A percentile compares a stretch with the other conserved stretches of the same genome.
Evolutionary conservation across 495 filamentous ascomycete species (phyloP).

Genomic region (Podospora conica): DNA sequence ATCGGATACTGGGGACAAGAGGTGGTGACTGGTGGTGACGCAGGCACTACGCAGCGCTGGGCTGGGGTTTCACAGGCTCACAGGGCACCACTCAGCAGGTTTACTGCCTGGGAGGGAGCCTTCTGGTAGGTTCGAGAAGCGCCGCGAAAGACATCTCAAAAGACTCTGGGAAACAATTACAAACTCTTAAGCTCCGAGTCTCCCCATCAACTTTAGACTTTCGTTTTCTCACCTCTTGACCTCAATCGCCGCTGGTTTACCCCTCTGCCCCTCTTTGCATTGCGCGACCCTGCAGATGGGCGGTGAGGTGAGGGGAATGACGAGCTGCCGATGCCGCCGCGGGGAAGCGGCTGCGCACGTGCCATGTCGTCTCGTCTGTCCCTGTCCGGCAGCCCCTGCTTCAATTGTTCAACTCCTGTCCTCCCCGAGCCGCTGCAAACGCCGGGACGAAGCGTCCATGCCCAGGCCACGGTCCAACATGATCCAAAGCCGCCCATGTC

Average conservation of each 20-base stretch:
- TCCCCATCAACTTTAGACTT: background rate
- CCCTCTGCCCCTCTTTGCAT: background rate
- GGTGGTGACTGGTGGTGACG: slow-evolving; percentile 19
- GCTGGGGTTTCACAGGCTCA: background rate
- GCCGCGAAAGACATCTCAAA: background rate
- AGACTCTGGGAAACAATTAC: background rate
- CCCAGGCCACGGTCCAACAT: background rate
- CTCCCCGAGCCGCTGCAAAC: background rate
- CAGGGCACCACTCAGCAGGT: background rate
- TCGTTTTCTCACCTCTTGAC: background rate
- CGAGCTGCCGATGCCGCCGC: background rate
- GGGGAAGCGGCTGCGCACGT: slow-evolving; percentile 6
- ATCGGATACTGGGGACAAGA: slow-evolving; percentile 19
- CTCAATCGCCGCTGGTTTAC: background rate
- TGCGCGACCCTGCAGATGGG: slow-evolving; percentile 9
- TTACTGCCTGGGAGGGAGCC: background rate
- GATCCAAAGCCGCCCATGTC: background rate
- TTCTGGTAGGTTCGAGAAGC: slow-evolving; percentile 7
- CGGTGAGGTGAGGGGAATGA: slow-evolving; percentile 1
- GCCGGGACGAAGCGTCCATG: background rate
- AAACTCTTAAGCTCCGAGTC: background rate
- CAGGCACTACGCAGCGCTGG: slow-evolving; percentile 20
- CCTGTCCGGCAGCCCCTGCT: background rate
- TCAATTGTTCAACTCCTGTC: too few relatives aligned
- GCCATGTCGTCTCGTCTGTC: background rate